phyloP scores from a whole-genome alignment of 768 basidiomycete species.

The Infundibulicybe gibba region DNA sequence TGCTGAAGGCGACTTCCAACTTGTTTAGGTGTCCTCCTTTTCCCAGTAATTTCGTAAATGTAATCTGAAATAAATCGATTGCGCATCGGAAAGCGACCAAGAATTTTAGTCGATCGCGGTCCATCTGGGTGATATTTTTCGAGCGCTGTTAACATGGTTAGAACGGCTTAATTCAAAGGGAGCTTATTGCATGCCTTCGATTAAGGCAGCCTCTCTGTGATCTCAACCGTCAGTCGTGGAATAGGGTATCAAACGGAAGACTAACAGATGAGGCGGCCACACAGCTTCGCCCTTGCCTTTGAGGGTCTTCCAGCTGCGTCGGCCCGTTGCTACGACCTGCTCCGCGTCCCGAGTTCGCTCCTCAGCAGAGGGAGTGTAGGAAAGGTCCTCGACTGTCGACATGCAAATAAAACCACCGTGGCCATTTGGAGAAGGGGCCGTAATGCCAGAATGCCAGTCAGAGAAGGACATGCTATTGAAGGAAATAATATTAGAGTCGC shows the following conservation, averaged over 20 bases:
- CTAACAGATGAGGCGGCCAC: constrained; percentile 50
- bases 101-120: constrained; percentile 41
- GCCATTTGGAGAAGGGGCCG: constrained; percentile 4
- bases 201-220: constrained; percentile 42
- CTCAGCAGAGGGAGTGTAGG: constrained; percentile 34
- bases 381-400: constrained; percentile 38
- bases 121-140: constrained; percentile 46
- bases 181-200: constrained; percentile 37
- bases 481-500: background rate
- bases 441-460: constrained; percentile 36
- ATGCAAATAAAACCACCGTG: constrained; percentile 23
- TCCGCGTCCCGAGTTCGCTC: constrained; percentile 22
- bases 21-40: constrained; percentile 52
- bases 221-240: background rate
- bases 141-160: constrained; percentile 28
- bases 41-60: constrained; percentile 47
- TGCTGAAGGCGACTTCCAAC: constrained; percentile 58
- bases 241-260: background rate
- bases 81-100: constrained; percentile 55
- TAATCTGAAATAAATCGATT: constrained; percentile 63
- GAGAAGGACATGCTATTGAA: constrained; percentile 4
- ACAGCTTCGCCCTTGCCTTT: constrained; percentile 51
- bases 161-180: background rate
- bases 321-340: constrained; percentile 38
- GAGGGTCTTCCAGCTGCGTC: constrained; percentile 53